Evolutionary conservation across 441 rosid genomes (phyloP), one percentile per base, ranked within the genome.

Genomic region (Adansonia grandidieri): DNA sequence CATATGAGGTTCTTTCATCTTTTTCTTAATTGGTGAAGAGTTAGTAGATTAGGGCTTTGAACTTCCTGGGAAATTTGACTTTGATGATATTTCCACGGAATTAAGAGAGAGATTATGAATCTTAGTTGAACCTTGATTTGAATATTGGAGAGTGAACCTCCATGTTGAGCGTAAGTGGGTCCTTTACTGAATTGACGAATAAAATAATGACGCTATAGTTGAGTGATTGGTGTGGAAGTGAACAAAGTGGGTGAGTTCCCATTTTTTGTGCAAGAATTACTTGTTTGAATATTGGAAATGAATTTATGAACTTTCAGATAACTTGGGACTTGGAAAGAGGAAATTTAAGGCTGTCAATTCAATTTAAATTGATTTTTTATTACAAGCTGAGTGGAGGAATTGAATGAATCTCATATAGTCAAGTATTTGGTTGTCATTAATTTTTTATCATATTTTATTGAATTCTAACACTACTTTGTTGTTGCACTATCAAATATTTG

Each of bases 211-310:
- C 19, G 10, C 56, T 47, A 14, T 22, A 6, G 73, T 47, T 20
- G 56, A 47, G 32, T 68, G 9, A 11, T 47, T 48, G 57, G 6
- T 47, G 11, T n/a, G 22, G 60, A n/a, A 54, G 60, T 8, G 60
- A 6, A n/a, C 2, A 54, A 54, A 67, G 71, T 67, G 20, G 54
- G 37, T 45, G n/a, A 67, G 71, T 45, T 67, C 8, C 32, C 71
- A 61, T 66, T 17, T 44, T 1, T 66, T 66, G 71, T 44, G 53
- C 53, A 66, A 66, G 71, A 42, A 66, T 42, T 66, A 15, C 51
- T 42, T 42, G 24, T 44, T 44, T 17, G 24, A 44, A 44, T 45
- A 17, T 45, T 67, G 13, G 10, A 19, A 17, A 44, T 44, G 45
- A 42, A 9, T 66, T 1, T 67, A 44, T 67, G 15, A 44, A 5